These are phyloP conservation scores for Wickerhamiella parazyma DNA, from an alignment of 805 yeast species.

Conservation along the genomic window DNA sequence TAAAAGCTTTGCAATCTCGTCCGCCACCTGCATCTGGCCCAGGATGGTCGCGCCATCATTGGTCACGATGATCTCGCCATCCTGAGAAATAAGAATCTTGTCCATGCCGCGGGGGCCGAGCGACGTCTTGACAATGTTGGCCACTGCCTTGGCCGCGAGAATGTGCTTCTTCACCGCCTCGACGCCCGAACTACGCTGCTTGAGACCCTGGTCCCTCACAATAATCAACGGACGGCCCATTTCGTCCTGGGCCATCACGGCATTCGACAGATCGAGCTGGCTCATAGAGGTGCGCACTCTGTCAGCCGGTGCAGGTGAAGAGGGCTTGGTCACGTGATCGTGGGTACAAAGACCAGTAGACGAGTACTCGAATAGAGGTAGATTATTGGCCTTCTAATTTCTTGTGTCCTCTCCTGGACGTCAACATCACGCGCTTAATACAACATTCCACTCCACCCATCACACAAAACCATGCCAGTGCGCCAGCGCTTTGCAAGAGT, in stretches of 20 bases:
- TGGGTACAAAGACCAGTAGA: neutral
- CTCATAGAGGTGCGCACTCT: no score
- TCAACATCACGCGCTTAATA: no score
- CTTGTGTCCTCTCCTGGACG: no score
- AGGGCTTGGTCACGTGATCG: neutral
- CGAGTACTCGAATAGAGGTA: no score
- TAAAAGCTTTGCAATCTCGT: slow-evolving; percentile 86
- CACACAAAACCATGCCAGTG: no score
- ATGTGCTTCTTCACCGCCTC: slow-evolving; percentile 77
- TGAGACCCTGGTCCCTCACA: slow-evolving; percentile 69
- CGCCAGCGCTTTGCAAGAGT: no score
- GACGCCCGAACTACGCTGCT: slow-evolving; percentile 53
- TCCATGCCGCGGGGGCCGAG: slow-evolving; percentile 98
- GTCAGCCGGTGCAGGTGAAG: no score
- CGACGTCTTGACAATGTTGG: slow-evolving; percentile 81
- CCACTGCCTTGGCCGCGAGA: slow-evolving; percentile 87
- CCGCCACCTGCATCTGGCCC: slow-evolving; percentile 89
- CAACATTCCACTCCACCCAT: no score
- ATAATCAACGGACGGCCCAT: slow-evolving; percentile 98
- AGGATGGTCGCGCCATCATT: slow-evolving; percentile 97
- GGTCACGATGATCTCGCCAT: slow-evolving; percentile 95
- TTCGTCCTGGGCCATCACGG: slow-evolving; percentile 97
- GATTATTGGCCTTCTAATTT: no score
- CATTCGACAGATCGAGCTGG: slow-evolving; percentile 90
- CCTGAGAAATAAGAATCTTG: slow-evolving; percentile 86